Evolutionary conservation across 2,329 filamentous ascomycete species (phyloP), one percentile per base, ranked within the genome.

Genomic region (Stagonosporopsis rhizophila): DNA sequence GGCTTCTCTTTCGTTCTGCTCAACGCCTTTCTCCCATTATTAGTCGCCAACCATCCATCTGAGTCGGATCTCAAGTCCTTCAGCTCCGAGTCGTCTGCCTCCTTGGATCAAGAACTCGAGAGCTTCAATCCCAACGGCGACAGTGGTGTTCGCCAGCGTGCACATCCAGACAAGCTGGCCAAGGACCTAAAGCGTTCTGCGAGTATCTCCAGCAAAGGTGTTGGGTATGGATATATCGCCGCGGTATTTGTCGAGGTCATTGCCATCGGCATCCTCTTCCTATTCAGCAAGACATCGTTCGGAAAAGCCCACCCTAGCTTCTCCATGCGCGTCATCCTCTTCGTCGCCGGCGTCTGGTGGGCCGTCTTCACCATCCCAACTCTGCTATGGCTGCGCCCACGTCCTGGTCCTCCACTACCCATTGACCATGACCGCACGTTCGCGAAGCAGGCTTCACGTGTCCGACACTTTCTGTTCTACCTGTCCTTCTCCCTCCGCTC

Each of bases 1-100:
- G 94, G 94, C 17, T 92, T 91, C n/a, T 96, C 92, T 0, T 97
- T 96, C 74, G 93, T 96, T 2, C 81, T 98, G n/a, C 81, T 97
- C 22, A 98, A 98, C 78, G 95, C 92, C 0, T 97, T 96, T 66
- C 79, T 98, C 20, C 94, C 94, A 0, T 81, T 97, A 2, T 82
- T 97, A 12, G 92, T 96, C 44, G 85, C 92, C 38, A 88, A 96
- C 65, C 90, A 96, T 72, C 89, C 90, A 3, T 56, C 71, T n/a
- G 58, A 52, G 8, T 46, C 66, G 1, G 35, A 49, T 1, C 27
- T 44, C 3, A 66, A 64, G 38, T 17, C 49, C 0, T 22, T 48
- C 15, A 50, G 61, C n/a, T 53, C 55, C 6, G 57, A 63, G 25
- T 56, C 53, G 5, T 54, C 63, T 6, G 58, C 61, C 6, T 58